Evolutionary conservation across 2,329 filamentous ascomycete genomes (phyloP), one percentile per base, ranked within the genome.

Genomic region (Nemania sp.): DNA sequence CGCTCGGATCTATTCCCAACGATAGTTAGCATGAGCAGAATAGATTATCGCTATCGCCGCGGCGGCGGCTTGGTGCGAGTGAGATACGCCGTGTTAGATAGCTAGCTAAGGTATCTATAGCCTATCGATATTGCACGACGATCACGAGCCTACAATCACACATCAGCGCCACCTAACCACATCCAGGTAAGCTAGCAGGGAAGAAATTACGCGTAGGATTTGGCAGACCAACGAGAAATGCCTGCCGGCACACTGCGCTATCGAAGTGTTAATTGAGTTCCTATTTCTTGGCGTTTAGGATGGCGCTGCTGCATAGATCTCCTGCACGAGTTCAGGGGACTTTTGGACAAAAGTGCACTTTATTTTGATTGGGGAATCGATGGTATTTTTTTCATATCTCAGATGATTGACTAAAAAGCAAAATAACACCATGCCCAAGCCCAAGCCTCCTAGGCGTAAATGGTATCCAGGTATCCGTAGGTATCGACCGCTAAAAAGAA

Each of bases 161-260:
- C 26, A n/a, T 55, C 56, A 61, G 63, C 51, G 27, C 10, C 20
- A 22, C 49, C 51, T 66, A 61, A 22, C 51, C 51, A 8, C 18
- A 52, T 55, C 54, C 49, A 29, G 47, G 38, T 10, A 22, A 22
- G 32, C 49, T 54, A 66, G 41, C 51, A 49, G 56, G 56, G 49
- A 20, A 41, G 20, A 29, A 52, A 51, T 27, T 51, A 53, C 61
- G 32, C 49, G 43, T 35, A 53, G 35, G 54, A 38, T 59, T 38
- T 35, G 20, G 18, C 32, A 18, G 18, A 53, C 47, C 51, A 29
- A 26, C 13, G 22, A 60, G 2, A 11, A 41, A 45, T 62, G 64
- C 64, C 64, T 53, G 64, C 64, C 64, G 64, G 47, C 35, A 10
- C n/a, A 18, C 18, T 13, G 38, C 64, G 29, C 53, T 54, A 58